A percentile compares a stretch with the other conserved stretches of the same genome.
These are phyloP conservation scores for Globisporangium yorkense DNA, from an alignment of 352 stramenopile species.

Conservation along the genomic window DNA sequence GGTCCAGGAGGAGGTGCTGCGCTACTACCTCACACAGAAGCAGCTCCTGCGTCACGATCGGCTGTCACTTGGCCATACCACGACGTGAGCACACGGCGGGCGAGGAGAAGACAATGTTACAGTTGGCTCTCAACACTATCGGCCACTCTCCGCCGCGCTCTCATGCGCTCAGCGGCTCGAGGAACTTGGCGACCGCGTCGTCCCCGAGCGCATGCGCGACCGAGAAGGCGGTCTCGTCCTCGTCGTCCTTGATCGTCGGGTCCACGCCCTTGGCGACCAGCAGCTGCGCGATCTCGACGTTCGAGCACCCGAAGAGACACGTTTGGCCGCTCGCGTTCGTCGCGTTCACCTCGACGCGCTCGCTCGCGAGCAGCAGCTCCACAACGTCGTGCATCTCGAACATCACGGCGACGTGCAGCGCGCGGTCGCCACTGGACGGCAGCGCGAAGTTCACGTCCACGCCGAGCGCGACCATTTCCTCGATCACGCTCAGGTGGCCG, in stretches of 20 bases:
- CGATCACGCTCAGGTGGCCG: conserved; percentile 56
- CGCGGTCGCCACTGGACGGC: conserved; percentile 54
- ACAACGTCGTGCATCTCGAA: conserved; percentile 84
- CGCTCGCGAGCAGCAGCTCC: conserved; percentile 45
- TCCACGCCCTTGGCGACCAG: conserved; percentile 64
- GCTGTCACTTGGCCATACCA: background rate
- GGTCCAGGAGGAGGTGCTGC: conserved; percentile 31
- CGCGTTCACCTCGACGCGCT: conserved; percentile 57
- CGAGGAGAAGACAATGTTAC: background rate
- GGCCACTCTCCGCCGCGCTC: background rate
- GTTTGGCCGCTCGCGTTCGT: conserved; percentile 68
- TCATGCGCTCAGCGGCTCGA: conserved; percentile 31
- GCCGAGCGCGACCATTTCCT: conserved; percentile 67
- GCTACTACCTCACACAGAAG: conserved; percentile 29
- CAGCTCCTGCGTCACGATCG: conserved; percentile 4
- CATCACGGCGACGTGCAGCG: conserved; percentile 76
- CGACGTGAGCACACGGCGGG: background rate
- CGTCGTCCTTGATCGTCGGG: conserved; percentile 47
- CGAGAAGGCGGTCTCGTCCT: conserved; percentile 64
- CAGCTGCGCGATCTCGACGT: conserved; percentile 55
- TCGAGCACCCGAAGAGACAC: conserved; percentile 78
- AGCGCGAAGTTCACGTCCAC: conserved; percentile 71
- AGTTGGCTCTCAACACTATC: background rate
- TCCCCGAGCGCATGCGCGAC: conserved; percentile 72
- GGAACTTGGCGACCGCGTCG: conserved; percentile 60